Base-by-base conservation (phyloP, 345 rosid species). In the Euphorbia tirucalli region DNA sequence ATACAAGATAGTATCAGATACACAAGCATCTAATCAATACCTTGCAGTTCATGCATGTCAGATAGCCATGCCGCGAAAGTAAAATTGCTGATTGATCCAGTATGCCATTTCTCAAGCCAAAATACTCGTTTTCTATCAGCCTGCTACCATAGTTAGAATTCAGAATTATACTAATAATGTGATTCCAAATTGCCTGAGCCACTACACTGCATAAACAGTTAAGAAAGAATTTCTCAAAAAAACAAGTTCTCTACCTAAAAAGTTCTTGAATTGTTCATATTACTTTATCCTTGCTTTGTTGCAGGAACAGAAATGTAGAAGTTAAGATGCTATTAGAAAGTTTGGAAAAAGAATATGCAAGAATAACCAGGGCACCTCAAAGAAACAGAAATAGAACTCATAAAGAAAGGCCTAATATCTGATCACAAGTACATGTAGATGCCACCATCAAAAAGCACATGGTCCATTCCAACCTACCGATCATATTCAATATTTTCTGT, bases 81-180 rank as follows among this genome's bases (percentile, higher is more conserved):
- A 95, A 68, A 66, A 95, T 90, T 70, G 97, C 97, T 49, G 99
- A 95, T 68, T 92, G 99, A 82, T 95, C 99, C 80, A 95, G 73
- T 75, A 95, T 92, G 74, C 97, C 99, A 81, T 95, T 95, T 81
- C 80, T 81, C 80, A 95, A 87, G 76, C 96, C 96, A 81, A 95
- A 77, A 82, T 90, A 95, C 71, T 80, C 92, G 74, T 95, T 95
- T 83, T 95, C 99, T 81, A 95, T 92, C 64, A 90, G 70, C 83
- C 99, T 95, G 79, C 44, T 11, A 41, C 11, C 9, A 6, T 7
- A 52, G 24, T 19, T n/a, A 19, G 5, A 25, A 21, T 52, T 8
- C 57, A 19, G 21, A 52, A n/a, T 7, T 7, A 52, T 52, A 2
- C 57, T 52, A 19, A 52, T 5, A 13, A 48, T 18, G 54, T 16